Base-by-base conservation (phyloP, 768 basidiomycete species). In the Tulasnella sp. region DNA sequence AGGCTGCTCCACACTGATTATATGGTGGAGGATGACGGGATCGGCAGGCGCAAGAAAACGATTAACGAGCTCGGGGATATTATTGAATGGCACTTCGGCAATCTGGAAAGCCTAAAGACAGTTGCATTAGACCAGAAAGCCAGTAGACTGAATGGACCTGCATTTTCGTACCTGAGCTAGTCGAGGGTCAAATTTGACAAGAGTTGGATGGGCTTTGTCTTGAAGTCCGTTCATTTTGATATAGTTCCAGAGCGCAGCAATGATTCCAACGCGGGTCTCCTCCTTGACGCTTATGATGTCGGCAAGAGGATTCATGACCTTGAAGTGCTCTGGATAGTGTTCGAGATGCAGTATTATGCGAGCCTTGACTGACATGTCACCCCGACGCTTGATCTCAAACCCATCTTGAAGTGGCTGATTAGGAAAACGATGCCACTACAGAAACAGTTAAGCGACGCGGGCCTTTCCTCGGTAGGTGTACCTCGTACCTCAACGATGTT, bases 221-320 rank as follows among this genome's bases (percentile, higher is more conserved):
- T 96, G 94, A 24, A 97, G 86, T 37, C 91, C 90, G 82, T 96
- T 89, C 20, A 92, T 87, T 85, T 96, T 97, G 87, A 98, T 93
- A 83, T 97, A 96, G 83, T 93, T 94, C 97, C 97, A 99, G 16
- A 98, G 85, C 0, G 94, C 90, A 79, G 95, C 92, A 24, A 97
- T 89, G 24, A 95, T 90, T 8, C 93, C 94, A 34, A 93, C 87
- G 41, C 95, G 90, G 48, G 94, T 95, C 41, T 95, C 96, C 84
- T 98, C 94, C 83, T 93, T 93, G 84, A 96, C 89, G 28, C 92
- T 93, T 54, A 98, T 88, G 18, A 96, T 85, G 72, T 88, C 88
- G 0, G 83, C 80, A 12, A 98, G 89, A 1, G 93, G 90, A 20
- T 90, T 86, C 41, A 42, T 34, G 14, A 98, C 89, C 84, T 93